Percentiles rank a stretch among this genome's conserved stretches.
These are phyloP conservation scores for Apiospora rasikravindrae DNA, from an alignment of 2,329 filamentous ascomycete genomes.

Conservation along the genomic window DNA sequence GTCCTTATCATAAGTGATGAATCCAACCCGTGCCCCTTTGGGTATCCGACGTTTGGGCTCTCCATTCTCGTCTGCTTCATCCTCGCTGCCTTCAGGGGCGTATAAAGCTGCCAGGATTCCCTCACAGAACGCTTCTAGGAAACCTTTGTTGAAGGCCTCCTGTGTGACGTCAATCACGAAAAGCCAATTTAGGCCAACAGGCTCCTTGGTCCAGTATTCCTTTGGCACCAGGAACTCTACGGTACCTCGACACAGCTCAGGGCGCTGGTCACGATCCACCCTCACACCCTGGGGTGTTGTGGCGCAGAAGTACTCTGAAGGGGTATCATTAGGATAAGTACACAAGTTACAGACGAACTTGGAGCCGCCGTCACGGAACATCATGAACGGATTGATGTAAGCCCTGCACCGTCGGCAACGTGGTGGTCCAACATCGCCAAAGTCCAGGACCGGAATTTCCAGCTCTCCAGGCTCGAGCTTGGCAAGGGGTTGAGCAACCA, in stretches of 20 bases:
- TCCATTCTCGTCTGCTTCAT: conserved; percentile 58
- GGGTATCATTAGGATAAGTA: conserved; percentile 93
- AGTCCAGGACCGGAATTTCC: conserved; percentile 90
- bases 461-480: conserved; percentile 82
- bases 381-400: conserved; percentile 99
- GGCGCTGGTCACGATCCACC: conserved; percentile 85
- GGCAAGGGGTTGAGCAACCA: conserved; percentile 88
- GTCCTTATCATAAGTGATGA: conserved; percentile 95
- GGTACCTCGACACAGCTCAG: conserved; percentile 88
- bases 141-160: conserved; percentile 88
- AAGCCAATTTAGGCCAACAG: conserved; percentile 83
- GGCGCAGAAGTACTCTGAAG: conserved; percentile 90
- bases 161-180: conserved; percentile 95
- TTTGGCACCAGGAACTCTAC: conserved; percentile 97
- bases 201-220: conserved; percentile 97
- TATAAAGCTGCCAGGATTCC: conserved; percentile 88
- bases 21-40: conserved; percentile 83
- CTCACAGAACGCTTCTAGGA: conserved; percentile 87
- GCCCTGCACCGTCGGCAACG: conserved; percentile 90
- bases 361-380: conserved; percentile 90
- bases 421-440: conserved; percentile 88
- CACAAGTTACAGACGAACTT: conserved; percentile 99
- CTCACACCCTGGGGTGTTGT: conserved; percentile 86
- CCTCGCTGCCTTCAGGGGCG: conserved; percentile 62
- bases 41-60: conserved; percentile 67